A percentile compares a stretch with the other conserved stretches of the same genome.
Evolutionary conservation across 2,329 filamentous ascomycete genomes (phyloP).

Genomic region (Lachnellula willkommii): DNA sequence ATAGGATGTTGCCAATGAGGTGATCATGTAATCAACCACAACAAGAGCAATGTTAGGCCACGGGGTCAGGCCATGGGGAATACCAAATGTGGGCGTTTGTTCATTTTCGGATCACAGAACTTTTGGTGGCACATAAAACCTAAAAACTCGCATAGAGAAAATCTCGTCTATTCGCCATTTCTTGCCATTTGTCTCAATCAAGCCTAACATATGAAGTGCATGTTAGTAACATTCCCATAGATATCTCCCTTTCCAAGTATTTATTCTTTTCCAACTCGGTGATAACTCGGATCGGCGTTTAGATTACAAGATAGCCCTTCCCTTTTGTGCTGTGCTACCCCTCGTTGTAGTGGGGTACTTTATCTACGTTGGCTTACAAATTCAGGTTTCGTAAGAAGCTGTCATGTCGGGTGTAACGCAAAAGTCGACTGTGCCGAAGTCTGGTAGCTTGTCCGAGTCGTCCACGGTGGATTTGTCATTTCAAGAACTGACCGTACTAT

Average conservation of each 20-base stretch:
- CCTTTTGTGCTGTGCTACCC: not conserved
- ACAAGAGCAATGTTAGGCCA: slow-evolving; percentile 1
- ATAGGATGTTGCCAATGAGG: slow-evolving; percentile 79
- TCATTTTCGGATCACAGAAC: not conserved
- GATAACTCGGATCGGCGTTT: slow-evolving; percentile 1
- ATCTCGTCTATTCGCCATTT: not conserved
- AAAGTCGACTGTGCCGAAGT: too few relatives aligned
- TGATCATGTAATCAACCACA: slow-evolving; percentile 71
- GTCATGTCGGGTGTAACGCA: too few relatives aligned
- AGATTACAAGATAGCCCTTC: not conserved
- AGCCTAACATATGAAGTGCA: too few relatives aligned
- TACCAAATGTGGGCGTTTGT: not conserved
- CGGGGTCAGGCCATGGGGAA: not conserved
- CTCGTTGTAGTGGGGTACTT: too few relatives aligned
- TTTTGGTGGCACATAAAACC: not conserved
- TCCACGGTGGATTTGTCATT: not conserved
- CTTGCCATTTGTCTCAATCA: too few relatives aligned
- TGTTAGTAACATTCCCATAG: too few relatives aligned
- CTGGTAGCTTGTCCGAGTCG: not conserved
- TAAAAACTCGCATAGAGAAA: slow-evolving; percentile 8
- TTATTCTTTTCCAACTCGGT: too few relatives aligned
- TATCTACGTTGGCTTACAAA: not conserved
- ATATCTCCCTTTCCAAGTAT: too few relatives aligned
- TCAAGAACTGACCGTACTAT: not conserved
- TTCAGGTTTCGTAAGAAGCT: not conserved